A percentile compares a stretch with the other conserved stretches of the same genome.
phyloP scores from a whole-genome alignment of 352 stramenopile genomes.

The Hyaloperonospora arabidopsidis region DNA sequence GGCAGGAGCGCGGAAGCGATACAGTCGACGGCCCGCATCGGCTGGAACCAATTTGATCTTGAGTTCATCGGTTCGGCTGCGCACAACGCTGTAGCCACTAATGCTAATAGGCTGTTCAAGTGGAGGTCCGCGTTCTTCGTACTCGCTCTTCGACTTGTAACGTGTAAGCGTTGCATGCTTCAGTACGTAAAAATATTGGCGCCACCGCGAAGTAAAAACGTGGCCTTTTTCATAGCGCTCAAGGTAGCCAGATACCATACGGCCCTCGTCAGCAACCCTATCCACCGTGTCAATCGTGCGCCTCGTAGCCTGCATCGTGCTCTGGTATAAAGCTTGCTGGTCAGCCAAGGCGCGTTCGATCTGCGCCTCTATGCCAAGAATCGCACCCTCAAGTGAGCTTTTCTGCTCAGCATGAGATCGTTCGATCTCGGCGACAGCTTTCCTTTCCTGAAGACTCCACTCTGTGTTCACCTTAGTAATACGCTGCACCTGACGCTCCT shows the following conservation, averaged over 20 bases:
- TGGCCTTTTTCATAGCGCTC: conserved; percentile 70
- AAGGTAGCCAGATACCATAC: conserved; percentile 58
- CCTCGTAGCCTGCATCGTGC: conserved; percentile 68
- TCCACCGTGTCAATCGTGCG: conserved; percentile 74
- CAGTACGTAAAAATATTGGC: conserved; percentile 71
- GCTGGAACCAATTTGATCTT: conserved; percentile 75
- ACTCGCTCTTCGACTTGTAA: conserved; percentile 69
- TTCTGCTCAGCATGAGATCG: conserved; percentile 36
- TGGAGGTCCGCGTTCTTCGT: conserved; percentile 49
- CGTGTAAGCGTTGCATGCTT: conserved; percentile 59
- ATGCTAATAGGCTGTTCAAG: conserved; percentile 46
- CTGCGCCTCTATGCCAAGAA: conserved; percentile 30
- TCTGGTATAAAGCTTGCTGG: conserved; percentile 62
- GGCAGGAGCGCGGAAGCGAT: conserved; percentile 62
- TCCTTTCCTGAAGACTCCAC: conserved; percentile 40
- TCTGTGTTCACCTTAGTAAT: conserved; percentile 43
- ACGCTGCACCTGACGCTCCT: conserved; percentile 39
- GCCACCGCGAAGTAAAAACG: conserved; percentile 67
- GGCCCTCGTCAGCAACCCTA: conserved; percentile 54
- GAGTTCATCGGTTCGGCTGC: conserved; percentile 67
- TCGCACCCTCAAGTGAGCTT: conserved; percentile 30
- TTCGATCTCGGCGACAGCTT: conserved; percentile 42
- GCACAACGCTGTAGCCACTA: conserved; percentile 60
- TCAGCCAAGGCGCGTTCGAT: conserved; percentile 47
- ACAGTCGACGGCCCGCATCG: conserved; percentile 49